Conservation (phyloP, 768 basidiomycete genomes). For the Suillus discolor region DNA sequence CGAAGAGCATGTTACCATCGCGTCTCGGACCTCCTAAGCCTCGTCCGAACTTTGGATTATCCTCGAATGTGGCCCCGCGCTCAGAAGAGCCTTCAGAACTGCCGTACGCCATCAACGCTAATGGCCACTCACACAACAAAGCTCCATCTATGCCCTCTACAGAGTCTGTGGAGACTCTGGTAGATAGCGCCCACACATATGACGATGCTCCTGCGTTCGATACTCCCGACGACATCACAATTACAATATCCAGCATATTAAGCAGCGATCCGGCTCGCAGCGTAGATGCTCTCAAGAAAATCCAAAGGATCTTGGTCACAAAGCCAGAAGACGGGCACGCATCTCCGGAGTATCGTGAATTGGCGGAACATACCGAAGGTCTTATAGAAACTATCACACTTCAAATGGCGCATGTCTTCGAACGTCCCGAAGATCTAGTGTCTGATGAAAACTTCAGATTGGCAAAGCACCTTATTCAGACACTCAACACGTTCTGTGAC, state of each 20-base stretch:
- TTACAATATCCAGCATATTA: conserved; percentile 86
- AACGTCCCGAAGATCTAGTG: conserved; percentile 72
- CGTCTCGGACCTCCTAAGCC: conserved; percentile 69
- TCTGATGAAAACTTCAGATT: conserved; percentile 85
- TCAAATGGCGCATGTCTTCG: conserved; percentile 92
- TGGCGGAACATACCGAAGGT: conserved; percentile 79
- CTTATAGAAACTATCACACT: conserved; percentile 88
- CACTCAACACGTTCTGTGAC: conserved; percentile 93
- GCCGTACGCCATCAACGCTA: conserved; percentile 25
- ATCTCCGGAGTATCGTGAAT: conserved; percentile 71
- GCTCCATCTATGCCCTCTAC: conserved; percentile 22
- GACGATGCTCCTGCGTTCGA: conserved; percentile 19
- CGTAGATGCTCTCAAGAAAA: conserved; percentile 91
- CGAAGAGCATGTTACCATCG: conserved; percentile 75
- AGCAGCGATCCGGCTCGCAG: conserved; percentile 84
- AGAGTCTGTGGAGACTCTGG: conserved; percentile 34
- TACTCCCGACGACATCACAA: conserved; percentile 62
- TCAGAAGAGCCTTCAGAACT: conserved; percentile 34
- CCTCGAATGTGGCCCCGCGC: conserved; percentile 26
- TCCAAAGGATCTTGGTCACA: conserved; percentile 83
- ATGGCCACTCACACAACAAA: conserved; percentile 19
- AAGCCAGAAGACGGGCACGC: conserved; percentile 74
- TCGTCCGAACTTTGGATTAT: conserved; percentile 34
- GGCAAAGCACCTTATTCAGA: conserved; percentile 97
- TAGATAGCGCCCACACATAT: conserved; percentile 33